These are phyloP conservation scores for Claviceps spartinae DNA, from an alignment of 2,329 filamentous ascomycete species.

Conservation along the genomic window DNA sequence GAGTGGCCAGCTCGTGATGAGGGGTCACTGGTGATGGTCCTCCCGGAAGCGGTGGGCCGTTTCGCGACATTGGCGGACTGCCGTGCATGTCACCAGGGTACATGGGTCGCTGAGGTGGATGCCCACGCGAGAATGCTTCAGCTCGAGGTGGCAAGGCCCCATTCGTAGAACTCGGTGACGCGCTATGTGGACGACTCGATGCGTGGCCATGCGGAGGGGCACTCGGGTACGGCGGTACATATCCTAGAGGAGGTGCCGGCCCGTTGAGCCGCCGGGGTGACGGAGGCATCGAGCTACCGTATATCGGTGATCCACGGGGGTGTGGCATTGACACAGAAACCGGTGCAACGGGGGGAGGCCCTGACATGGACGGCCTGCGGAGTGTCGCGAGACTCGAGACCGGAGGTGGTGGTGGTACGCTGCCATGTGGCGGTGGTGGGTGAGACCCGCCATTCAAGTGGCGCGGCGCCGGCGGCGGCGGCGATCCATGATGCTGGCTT, in stretches of 20 bases:
- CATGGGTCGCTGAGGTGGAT: slow-evolving; percentile 27
- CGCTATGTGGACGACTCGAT: slow-evolving; percentile 13
- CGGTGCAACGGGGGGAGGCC: slow-evolving; percentile 28
- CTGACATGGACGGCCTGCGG: slow-evolving; percentile 33
- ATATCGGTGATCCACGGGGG: slow-evolving; percentile 18
- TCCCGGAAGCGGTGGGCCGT: slow-evolving; percentile 17
- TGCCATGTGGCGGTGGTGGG: slow-evolving; percentile 20
- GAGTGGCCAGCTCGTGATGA: slow-evolving; percentile 14
- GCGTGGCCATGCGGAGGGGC: slow-evolving; percentile 13
- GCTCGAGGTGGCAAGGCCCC: slow-evolving; percentile 19
- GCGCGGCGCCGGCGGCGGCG: slow-evolving; percentile 31
- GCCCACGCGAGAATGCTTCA: slow-evolving; percentile 26
- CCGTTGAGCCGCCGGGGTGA: slow-evolving; percentile 34
- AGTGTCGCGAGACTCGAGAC: slow-evolving; percentile 29
- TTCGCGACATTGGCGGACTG: slow-evolving; percentile 32
- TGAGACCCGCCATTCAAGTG: slow-evolving; percentile 34
- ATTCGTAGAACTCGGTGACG: slow-evolving; percentile 20
- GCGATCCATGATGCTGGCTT: slow-evolving; percentile 32
- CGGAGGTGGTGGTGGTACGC: slow-evolving; percentile 13
- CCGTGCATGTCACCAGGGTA: slow-evolving; percentile 29
- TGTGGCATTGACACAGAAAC: slow-evolving; percentile 27
- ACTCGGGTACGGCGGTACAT: slow-evolving; percentile 21
- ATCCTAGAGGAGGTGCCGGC: slow-evolving; percentile 28
- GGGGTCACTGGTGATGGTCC: slow-evolving; percentile 10
- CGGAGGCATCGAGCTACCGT: slow-evolving; percentile 31